Percentiles rank a stretch among this genome's conserved stretches.
phyloP scores from a whole-genome alignment of 2,329 filamentous ascomycete species.

The Graphilbum fragrans region DNA sequence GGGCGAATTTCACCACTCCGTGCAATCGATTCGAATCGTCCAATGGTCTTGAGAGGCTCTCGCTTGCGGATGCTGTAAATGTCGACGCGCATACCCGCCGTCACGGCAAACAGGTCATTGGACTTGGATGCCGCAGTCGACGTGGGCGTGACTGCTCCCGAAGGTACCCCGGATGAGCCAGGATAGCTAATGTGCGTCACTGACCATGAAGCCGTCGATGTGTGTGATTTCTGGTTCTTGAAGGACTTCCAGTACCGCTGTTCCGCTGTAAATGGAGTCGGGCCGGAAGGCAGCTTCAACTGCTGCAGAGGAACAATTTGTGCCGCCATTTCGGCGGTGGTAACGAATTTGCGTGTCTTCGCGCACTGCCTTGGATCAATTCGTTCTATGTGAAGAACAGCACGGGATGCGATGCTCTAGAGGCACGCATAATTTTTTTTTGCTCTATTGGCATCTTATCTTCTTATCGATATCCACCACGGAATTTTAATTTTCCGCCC shows the following conservation, averaged over 20 bases:
- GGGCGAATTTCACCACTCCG: constrained; percentile 79
- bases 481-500: too few species aligned
- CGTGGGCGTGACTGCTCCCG: constrained; percentile 26
- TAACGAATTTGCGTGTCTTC: background rate
- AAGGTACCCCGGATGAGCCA: constrained; percentile 15
- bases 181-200: constrained; percentile 82
- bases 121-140: constrained; percentile 30
- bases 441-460: too few species aligned
- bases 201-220: constrained; percentile 79
- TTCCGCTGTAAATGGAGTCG: constrained; percentile 75
- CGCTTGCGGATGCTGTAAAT: constrained; percentile 87
- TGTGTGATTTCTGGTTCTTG: constrained; percentile 79
- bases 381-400: too few species aligned
- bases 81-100: constrained; percentile 86
- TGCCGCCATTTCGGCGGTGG: constrained; percentile 56
- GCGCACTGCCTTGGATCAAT: background rate
- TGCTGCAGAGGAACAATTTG: constrained; percentile 70
- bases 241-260: constrained; percentile 96
- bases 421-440: too few species aligned
- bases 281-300: constrained; percentile 72
- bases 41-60: constrained; percentile 87
- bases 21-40: constrained; percentile 83
- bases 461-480: too few species aligned
- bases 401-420: too few species aligned
- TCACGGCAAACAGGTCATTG: constrained; percentile 76